Conservation (phyloP, 495 filamentous ascomycete genomes). For the Clohesyomyces aquaticus region DNA sequence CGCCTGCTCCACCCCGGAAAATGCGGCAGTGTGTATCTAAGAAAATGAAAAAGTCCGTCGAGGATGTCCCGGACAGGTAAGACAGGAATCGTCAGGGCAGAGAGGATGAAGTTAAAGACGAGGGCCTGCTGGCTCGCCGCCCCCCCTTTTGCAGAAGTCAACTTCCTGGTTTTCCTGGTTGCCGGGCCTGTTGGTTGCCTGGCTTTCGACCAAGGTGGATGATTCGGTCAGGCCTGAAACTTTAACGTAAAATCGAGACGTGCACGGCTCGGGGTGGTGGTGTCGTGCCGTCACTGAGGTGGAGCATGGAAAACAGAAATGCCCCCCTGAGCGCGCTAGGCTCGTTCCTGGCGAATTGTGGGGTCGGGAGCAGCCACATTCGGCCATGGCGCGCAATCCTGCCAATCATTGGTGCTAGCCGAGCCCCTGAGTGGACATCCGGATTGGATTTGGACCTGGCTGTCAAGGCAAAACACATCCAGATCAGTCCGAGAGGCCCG, state of each 20-base stretch:
- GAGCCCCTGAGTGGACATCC: too few relatives aligned
- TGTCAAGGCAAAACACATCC: background rate
- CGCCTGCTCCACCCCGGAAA: background rate
- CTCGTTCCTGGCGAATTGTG: background rate
- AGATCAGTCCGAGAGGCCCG: background rate
- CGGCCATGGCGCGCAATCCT: too few relatives aligned
- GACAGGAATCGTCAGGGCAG: too few relatives aligned
- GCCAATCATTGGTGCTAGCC: too few relatives aligned
- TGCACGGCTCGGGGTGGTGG: background rate
- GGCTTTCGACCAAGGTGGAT: too few relatives aligned
- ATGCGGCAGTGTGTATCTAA: background rate
- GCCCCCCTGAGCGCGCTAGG: background rate
- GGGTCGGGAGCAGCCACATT: too few relatives aligned
- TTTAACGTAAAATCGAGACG: background rate
- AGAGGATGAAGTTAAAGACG: too few relatives aligned
- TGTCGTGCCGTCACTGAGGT: background rate
- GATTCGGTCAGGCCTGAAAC: background rate
- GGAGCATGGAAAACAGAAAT: too few relatives aligned
- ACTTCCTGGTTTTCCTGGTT: background rate
- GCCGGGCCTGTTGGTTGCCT: background rate
- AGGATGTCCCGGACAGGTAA: too few relatives aligned
- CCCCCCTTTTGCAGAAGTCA: too few relatives aligned
- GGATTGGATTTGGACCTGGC: background rate
- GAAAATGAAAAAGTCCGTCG: too few relatives aligned
- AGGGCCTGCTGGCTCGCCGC: too few relatives aligned